phyloP scores from a whole-genome alignment of 139 green algal species.

The Chlorella vulgaris region DNA sequence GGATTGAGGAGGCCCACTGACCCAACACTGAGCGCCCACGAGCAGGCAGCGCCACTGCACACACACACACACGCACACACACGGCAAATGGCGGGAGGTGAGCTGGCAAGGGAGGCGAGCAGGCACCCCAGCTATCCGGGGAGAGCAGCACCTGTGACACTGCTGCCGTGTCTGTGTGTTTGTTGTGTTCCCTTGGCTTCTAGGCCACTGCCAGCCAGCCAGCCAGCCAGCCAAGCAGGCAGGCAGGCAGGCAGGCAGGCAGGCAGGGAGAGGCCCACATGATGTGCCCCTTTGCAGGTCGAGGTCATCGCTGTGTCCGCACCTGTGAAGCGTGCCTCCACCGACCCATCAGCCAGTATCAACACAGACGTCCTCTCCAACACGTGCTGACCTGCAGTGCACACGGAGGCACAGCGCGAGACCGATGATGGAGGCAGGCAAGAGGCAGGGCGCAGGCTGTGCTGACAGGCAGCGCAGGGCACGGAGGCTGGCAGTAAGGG shows the following conservation, averaged over 20 bases:
- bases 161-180: too few relatives aligned
- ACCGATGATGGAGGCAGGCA: too few relatives aligned
- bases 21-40: constrained; percentile 68
- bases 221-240: background rate
- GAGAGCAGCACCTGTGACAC: too few relatives aligned
- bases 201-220: too few relatives aligned
- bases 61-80: too few relatives aligned
- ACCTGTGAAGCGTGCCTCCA: constrained; percentile 73
- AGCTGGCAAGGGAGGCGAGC: background rate
- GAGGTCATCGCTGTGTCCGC: too few relatives aligned
- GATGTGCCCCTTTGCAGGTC: background rate
- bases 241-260: background rate
- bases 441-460: too few relatives aligned
- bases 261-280: background rate
- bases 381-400: constrained; percentile 57
- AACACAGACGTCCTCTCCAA: constrained; percentile 68
- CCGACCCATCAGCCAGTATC: constrained; percentile 30
- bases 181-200: too few relatives aligned
- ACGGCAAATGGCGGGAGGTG: background rate
- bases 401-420: background rate
- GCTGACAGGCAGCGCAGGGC: too few relatives aligned
- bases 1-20: constrained; percentile 53
- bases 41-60: constrained; percentile 65
- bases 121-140: too few relatives aligned
- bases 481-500: background rate